Evolutionary conservation across 345 rosid species (phyloP).

Genomic region (Combretum micranthum): DNA sequence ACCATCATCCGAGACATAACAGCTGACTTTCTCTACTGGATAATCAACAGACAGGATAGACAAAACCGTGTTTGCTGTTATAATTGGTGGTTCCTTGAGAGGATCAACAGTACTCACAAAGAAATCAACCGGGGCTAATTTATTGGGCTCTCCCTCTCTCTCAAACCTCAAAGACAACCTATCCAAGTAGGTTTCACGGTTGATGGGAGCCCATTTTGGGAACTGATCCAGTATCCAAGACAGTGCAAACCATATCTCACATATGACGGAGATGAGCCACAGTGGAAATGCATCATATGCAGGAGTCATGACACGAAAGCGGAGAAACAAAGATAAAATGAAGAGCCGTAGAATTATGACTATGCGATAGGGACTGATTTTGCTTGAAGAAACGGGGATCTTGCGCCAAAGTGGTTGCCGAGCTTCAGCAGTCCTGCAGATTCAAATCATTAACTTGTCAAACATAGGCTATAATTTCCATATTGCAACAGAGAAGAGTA

Average conservation of each 20-base stretch:
- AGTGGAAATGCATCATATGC: conserved; percentile 82
- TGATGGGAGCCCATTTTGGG: conserved; percentile 93
- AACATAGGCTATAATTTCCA: too few relatives aligned
- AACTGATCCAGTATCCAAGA: conserved; percentile 99
- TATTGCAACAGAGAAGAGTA: too few relatives aligned
- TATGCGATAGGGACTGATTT: conserved; percentile 88
- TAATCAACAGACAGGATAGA: conserved; percentile 78
- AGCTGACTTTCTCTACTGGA: conserved; percentile 80
- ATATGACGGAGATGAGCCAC: conserved; percentile 90
- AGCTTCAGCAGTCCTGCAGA: conserved; percentile 84
- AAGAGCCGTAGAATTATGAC: conserved; percentile 82
- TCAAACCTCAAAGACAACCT: conserved; percentile 83
- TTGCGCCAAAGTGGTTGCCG: conserved; percentile 93
- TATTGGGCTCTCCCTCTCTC: conserved; percentile 75
- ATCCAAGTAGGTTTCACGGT: conserved; percentile 83
- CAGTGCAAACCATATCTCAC: conserved; percentile 91
- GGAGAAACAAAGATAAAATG: conserved; percentile 73
- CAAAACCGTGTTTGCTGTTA: conserved; percentile 89
- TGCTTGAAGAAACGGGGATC: conserved; percentile 80
- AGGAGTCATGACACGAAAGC: conserved; percentile 85
- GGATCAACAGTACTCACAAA: conserved; percentile 94
- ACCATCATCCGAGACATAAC: conserved; percentile 96
- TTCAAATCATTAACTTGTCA: too few relatives aligned
- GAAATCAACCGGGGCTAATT: conserved; percentile 73
- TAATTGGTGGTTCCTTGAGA: conserved; percentile 97